Percentiles rank a stretch among this genome's conserved stretches.
These are phyloP conservation scores for Candida dendrica DNA, from an alignment of 805 yeast species.

Conservation along the genomic window DNA sequence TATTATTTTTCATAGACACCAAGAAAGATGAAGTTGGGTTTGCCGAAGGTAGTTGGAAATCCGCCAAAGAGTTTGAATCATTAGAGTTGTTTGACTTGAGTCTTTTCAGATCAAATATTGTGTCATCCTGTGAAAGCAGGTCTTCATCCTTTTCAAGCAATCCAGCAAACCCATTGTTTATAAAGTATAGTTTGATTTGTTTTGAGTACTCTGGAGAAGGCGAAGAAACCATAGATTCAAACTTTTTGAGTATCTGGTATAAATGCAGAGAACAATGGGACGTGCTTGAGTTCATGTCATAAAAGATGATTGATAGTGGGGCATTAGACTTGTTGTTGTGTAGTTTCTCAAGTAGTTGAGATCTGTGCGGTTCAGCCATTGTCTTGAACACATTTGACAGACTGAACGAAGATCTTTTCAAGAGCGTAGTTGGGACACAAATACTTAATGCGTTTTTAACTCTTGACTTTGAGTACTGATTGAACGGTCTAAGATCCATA, in stretches of 20 bases:
- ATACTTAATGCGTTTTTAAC: slow-evolving; percentile 61
- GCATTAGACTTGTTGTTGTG: slow-evolving; percentile 1
- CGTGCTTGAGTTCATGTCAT: slow-evolving; percentile 16
- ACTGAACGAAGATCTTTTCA: slow-evolving; percentile 44
- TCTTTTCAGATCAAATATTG: slow-evolving; percentile 7
- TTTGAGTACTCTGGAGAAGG: slow-evolving; percentile 6
- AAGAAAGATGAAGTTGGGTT: slow-evolving; percentile 17
- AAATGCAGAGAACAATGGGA: slow-evolving; percentile 18
- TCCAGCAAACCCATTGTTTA: slow-evolving; percentile 16
- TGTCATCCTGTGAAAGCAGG: neutral
- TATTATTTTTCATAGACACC: slow-evolving; percentile 16
- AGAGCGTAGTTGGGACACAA: slow-evolving; percentile 81
- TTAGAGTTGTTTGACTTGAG: slow-evolving; percentile 9
- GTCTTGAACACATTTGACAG: slow-evolving; percentile 20
- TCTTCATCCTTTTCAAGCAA: slow-evolving; percentile 5
- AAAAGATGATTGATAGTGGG: slow-evolving; percentile 13
- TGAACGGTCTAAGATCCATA: slow-evolving; percentile 71
- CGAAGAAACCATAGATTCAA: slow-evolving; percentile 6
- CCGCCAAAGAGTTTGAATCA: slow-evolving; percentile 10
- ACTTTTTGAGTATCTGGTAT: slow-evolving; percentile 19
- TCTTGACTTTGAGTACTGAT: slow-evolving; percentile 59
- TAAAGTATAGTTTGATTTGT: slow-evolving; percentile 9
- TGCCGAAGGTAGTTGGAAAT: slow-evolving; percentile 17
- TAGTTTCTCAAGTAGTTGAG: slow-evolving; percentile 7
- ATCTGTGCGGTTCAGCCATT: slow-evolving; percentile 17